phyloP scores from a whole-genome alignment of 495 filamentous ascomycete species.

The Darksidea phi region DNA sequence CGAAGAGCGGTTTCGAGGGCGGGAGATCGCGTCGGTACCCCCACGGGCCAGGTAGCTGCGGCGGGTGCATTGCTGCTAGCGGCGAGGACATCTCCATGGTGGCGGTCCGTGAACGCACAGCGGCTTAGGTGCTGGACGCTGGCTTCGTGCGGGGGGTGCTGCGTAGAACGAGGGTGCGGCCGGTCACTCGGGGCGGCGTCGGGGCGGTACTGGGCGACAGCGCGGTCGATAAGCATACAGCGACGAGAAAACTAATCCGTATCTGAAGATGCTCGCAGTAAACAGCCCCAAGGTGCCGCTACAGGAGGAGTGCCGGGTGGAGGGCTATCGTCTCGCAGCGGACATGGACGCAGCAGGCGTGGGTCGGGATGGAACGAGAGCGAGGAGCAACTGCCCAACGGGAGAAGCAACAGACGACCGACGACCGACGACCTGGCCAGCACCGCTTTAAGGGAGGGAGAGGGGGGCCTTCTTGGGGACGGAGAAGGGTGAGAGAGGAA shows the following conservation, averaged over 20 bases:
- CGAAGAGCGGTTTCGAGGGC: constrained; percentile 52
- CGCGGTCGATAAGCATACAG: constrained; percentile 34
- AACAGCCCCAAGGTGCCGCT: constrained; percentile 29
- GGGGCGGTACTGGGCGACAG: constrained; percentile 18
- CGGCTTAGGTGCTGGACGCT: neutral
- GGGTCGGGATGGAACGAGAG: constrained; percentile 12
- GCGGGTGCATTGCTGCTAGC: constrained; percentile 87
- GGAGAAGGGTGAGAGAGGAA: constrained; percentile 32
- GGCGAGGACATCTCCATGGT: constrained; percentile 91
- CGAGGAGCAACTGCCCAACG: constrained; percentile 17
- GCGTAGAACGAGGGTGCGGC: constrained; percentile 23
- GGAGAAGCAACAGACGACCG: constrained; percentile 1
- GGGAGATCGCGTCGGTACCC: constrained; percentile 54
- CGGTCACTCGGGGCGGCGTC: constrained; percentile 12
- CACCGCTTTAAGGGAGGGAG: constrained; percentile 14
- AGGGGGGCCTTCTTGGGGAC: constrained; percentile 36
- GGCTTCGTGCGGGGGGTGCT: constrained; percentile 10
- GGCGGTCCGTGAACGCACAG: neutral
- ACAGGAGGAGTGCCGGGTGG: constrained; percentile 21
- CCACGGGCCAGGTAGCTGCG: constrained; percentile 56
- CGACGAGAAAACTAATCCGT: constrained; percentile 39
- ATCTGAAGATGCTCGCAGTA: constrained; percentile 39
- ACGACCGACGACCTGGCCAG: constrained; percentile 22
- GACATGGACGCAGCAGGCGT: constrained; percentile 30
- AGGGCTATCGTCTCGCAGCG: constrained; percentile 21